Evolutionary conservation across 805 yeast genomes (phyloP).

Genomic region (Starmerella vaccinii): DNA sequence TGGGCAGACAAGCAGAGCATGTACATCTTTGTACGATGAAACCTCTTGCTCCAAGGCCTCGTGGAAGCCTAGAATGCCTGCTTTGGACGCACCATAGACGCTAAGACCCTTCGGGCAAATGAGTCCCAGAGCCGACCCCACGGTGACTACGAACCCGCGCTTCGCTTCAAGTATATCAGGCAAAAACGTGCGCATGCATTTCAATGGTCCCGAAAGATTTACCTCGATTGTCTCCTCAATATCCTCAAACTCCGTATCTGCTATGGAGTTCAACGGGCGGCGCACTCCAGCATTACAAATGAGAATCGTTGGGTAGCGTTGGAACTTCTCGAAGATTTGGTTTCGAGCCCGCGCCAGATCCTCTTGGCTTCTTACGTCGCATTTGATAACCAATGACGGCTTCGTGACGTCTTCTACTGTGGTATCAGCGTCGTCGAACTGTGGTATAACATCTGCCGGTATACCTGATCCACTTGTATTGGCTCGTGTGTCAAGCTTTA

Average conservation of each 20-base stretch:
- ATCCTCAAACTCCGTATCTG: constrained; percentile 46
- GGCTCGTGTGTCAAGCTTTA: no score
- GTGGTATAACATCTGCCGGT: no score
- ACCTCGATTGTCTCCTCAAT: constrained; percentile 54
- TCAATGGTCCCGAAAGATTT: constrained; percentile 61
- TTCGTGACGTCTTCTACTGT: neutral
- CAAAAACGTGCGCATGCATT: constrained; percentile 56
- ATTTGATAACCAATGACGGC: constrained; percentile 30
- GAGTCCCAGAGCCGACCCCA: constrained; percentile 78
- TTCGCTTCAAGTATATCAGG: constrained; percentile 55
- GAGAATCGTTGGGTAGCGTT: constrained; percentile 49
- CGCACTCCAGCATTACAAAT: constrained; percentile 78
- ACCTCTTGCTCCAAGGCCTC: constrained; percentile 67
- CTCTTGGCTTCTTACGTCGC: constrained; percentile 56
- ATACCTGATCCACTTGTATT: no score
- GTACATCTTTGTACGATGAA: constrained; percentile 40
- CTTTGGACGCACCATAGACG: constrained; percentile 83
- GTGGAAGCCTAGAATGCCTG: constrained; percentile 76
- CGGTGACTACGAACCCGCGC: constrained; percentile 68
- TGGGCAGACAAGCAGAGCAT: constrained; percentile 69
- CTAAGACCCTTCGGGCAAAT: constrained; percentile 70
- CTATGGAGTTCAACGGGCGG: constrained; percentile 15
- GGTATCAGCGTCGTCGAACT: neutral
- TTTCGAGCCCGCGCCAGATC: constrained; percentile 37
- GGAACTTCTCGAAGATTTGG: constrained; percentile 40